Percentiles rank a stretch among this genome's conserved stretches.
phyloP scores from a whole-genome alignment of 2,329 filamentous ascomycete genomes.

The Monosporascus sp. region DNA sequence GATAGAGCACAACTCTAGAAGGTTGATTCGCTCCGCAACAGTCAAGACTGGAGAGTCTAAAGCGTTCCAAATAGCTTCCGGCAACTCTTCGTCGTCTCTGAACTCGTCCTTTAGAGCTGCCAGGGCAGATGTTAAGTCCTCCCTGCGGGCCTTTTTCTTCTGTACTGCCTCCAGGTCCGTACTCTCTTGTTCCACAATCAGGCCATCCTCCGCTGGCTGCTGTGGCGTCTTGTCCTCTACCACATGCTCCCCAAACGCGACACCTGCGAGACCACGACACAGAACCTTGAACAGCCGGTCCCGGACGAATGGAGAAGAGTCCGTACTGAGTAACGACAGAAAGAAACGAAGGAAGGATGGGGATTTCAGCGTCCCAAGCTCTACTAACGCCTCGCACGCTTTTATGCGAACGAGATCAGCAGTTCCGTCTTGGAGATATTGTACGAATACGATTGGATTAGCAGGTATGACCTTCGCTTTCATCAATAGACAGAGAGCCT shows the following conservation, averaged over 20 bases:
- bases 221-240: conserved; percentile 20
- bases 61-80: conserved; percentile 44
- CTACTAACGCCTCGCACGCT: conserved; percentile 59
- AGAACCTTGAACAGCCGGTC: conserved; percentile 55
- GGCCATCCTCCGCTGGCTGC: conserved; percentile 29
- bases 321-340: conserved; percentile 54
- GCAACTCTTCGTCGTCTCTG: conserved; percentile 38
- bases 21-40: conserved; percentile 42
- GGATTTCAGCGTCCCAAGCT: conserved; percentile 57
- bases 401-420: conserved; percentile 60
- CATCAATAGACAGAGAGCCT: conserved; percentile 59
- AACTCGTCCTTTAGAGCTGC: conserved; percentile 44
- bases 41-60: conserved; percentile 43
- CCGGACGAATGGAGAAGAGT: conserved; percentile 60
- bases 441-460: conserved; percentile 52
- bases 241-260: conserved; percentile 58
- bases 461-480: conserved; percentile 56
- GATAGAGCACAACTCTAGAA: conserved; percentile 47
- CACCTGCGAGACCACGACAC: conserved; percentile 54
- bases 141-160: conserved; percentile 42
- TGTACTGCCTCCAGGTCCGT: conserved; percentile 39
- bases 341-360: conserved; percentile 52
- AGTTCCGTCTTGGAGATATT: conserved; percentile 62
- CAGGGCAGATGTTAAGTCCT: conserved; percentile 43
- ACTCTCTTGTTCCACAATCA: conserved; percentile 45